Evolutionary conservation across 1,139 yeast species (phyloP).

Genomic region (Casaregolazyma suthepensis): DNA sequence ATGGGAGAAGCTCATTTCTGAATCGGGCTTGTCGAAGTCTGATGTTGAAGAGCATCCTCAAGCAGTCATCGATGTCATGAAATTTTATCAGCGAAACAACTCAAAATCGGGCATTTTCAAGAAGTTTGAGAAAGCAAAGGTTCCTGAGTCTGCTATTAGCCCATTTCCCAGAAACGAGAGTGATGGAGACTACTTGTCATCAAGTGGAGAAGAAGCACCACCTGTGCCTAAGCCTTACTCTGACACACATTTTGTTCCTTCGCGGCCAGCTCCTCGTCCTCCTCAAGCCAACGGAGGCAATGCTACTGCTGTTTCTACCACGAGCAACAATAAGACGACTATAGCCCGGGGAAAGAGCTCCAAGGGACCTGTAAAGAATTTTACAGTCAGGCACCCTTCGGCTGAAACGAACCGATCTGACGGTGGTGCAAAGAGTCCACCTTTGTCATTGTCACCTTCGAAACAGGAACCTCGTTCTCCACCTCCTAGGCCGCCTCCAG

Average conservation of each 20-base stretch:
- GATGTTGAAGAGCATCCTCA: constrained; percentile 92
- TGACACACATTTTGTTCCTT: constrained; percentile 21
- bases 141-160: constrained; percentile 4
- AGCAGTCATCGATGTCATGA: constrained; percentile 89
- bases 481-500: constrained; percentile 39
- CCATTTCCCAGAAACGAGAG: constrained; percentile 1
- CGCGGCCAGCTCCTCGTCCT: constrained; percentile 27
- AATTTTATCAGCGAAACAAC: constrained; percentile 65
- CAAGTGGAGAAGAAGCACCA: not conserved
- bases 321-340: constrained; percentile 6
- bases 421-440: not conserved
- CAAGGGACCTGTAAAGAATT: constrained; percentile 4
- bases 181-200: constrained; percentile 2
- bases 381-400: constrained; percentile 3
- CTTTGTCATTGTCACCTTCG: constrained; percentile 11
- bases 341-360: constrained; percentile 5
- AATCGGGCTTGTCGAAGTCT: constrained; percentile 75
- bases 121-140: constrained; percentile 50
- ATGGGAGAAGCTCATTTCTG: constrained; percentile 79
- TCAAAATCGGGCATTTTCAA: constrained; percentile 63
- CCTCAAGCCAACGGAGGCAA: constrained; percentile 10
- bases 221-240: constrained; percentile 7
- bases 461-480: constrained; percentile 24
- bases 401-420: constrained; percentile 2
- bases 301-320: constrained; percentile 11